Evolutionary conservation across 768 basidiomycete species (phyloP), one percentile per base, ranked within the genome.

Genomic region (Mycena polygramma): DNA sequence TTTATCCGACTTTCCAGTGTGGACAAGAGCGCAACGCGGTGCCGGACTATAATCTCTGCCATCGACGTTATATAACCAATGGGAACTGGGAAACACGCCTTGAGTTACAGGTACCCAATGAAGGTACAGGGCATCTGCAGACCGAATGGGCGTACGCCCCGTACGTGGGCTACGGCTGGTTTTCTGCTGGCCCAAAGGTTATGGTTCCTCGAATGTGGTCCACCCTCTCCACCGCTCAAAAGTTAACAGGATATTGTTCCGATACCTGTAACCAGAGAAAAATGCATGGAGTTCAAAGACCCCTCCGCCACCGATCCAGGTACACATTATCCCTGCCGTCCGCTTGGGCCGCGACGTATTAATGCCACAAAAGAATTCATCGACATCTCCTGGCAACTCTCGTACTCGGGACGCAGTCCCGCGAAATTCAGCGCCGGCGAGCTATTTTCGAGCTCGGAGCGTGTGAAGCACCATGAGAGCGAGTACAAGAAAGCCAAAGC

Each of bases 11-110:
- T 64, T 53, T 20, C 19, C 41, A 58, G 78, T 80, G 79, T 57
- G 72, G 72, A 17, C 77, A 76, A 57, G 58, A 24, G 26, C 48
- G 26, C 0, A 19, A 14, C 58, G 49, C 73, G 72, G 13, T 65
- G 57, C 39, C 75, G 71, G 69, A 65, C 19, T 54, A 36, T 5
- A 71, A 71, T 57, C 67, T 72, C 11, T 81, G 81, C 66, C 52
- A 63, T 30, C 77, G 77, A 20, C 17, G 48, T 1, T 81, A 79
- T 59, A 4, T 8, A 1, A 37, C 24, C 13, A 76, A 77, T 69
- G 81, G 81, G 0, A 76, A 81, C 45, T 77, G 76, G 66, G 79
- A 82, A 67, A 81, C 80, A 7, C 71, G 70, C n/a, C 63, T 82
- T 14, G 75, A 79, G 46, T 62, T 81, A 13, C 49, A 66, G 53